Percentiles rank a stretch among this genome's conserved stretches.
phyloP scores from a whole-genome alignment of 2,329 filamentous ascomycete species.

The Colletotrichum theobromicola region DNA sequence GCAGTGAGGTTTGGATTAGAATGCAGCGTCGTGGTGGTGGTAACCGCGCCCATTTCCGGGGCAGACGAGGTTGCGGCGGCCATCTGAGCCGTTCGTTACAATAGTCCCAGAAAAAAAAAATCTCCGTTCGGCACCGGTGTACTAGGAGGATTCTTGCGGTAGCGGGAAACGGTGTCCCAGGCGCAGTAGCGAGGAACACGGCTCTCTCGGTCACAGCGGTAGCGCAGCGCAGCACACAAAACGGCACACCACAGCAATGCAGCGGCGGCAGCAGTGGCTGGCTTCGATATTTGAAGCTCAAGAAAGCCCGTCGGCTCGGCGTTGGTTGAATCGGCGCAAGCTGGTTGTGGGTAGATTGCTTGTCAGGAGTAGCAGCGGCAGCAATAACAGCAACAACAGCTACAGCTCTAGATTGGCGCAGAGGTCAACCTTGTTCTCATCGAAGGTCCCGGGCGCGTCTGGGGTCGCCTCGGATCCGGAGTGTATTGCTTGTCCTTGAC shows the following conservation, averaged over 20 bases:
- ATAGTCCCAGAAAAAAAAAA: neutral
- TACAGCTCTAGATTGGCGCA: constrained; percentile 6
- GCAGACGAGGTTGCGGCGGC: constrained; percentile 7
- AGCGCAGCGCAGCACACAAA: neutral
- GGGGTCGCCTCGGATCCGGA: constrained; percentile 11
- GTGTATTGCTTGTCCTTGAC: constrained; percentile 9
- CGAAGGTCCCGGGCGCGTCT: neutral
- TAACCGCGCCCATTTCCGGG: constrained; percentile 5
- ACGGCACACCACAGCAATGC: constrained; percentile 4
- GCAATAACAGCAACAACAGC: neutral
- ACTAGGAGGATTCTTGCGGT: neutral
- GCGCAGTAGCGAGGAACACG: neutral
- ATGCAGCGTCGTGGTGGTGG: constrained; percentile 8
- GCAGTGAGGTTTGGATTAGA: neutral
- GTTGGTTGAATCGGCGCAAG: neutral
- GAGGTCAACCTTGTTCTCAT: constrained; percentile 5
- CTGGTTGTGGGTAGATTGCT: neutral
- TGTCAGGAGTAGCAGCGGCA: neutral
- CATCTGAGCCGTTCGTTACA: constrained; percentile 4
- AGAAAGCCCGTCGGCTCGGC: neutral
- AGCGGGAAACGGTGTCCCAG: neutral
- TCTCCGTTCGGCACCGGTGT: constrained; percentile 6
- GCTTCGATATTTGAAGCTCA: constrained; percentile 10
- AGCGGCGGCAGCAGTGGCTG: constrained; percentile 5
- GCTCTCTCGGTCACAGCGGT: neutral